These are phyloP conservation scores for Euptelea pleiosperma DNA, from an alignment of 164 flowering plant genomes.

Conservation along the genomic window DNA sequence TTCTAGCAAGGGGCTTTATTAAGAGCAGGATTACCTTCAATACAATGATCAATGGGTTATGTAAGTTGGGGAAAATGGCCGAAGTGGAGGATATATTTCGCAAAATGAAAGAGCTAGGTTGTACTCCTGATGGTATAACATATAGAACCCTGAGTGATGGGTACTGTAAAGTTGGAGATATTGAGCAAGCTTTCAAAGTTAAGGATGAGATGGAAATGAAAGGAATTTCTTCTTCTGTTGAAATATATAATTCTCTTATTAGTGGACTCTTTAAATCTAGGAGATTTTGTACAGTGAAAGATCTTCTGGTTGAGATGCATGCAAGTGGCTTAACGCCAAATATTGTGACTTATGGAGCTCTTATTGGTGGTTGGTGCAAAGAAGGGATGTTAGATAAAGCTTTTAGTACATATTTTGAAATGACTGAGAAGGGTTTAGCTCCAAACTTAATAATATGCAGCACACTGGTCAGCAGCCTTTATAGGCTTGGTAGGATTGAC, in stretches of 20 bases:
- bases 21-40: slow-evolving; percentile 49
- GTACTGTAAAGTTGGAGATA: slow-evolving; percentile 61
- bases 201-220: slow-evolving; percentile 54
- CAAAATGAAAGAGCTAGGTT: slow-evolving; percentile 61
- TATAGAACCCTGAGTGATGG: slow-evolving; percentile 72
- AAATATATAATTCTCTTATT: slow-evolving; percentile 76
- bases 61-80: slow-evolving; percentile 66
- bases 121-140: slow-evolving; percentile 64
- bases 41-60: slow-evolving; percentile 69
- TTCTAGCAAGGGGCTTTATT: slow-evolving; percentile 48
- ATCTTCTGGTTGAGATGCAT: slow-evolving; percentile 57
- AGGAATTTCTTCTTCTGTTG: slow-evolving; percentile 43
- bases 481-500: slow-evolving; percentile 51
- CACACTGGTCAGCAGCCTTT: slow-evolving; percentile 58
- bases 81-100: slow-evolving; percentile 62
- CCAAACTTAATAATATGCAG: slow-evolving; percentile 58
- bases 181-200: slow-evolving; percentile 51
- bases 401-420: slow-evolving; percentile 47
- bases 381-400: slow-evolving; percentile 64
- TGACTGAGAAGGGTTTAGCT: slow-evolving; percentile 56
- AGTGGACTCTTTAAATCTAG: slow-evolving; percentile 46
- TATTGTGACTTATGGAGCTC: slow-evolving; percentile 66
- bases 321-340: slow-evolving; percentile 44
- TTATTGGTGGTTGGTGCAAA: slow-evolving; percentile 75
- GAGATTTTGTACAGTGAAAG: slow-evolving; percentile 30